phyloP scores from a whole-genome alignment of 1,139 yeast species.

The Kazachstania sp. region DNA sequence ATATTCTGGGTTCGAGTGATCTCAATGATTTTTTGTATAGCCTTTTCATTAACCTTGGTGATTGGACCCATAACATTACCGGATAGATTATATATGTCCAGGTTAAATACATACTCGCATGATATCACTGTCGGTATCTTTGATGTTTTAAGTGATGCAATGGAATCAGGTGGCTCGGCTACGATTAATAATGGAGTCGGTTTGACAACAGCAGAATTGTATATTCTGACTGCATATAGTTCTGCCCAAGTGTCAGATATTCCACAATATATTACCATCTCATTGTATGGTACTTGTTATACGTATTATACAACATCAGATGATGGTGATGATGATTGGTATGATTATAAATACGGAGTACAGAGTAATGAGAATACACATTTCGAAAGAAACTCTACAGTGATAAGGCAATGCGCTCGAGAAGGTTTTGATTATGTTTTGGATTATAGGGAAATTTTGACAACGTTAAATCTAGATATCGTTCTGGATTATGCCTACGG shows the following conservation, averaged over 20 bases:
- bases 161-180: slow-evolving; percentile 18
- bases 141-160: slow-evolving; percentile 16
- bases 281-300: slow-evolving; percentile 25
- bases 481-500: slow-evolving; percentile 28
- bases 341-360: neutral
- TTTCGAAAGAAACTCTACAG: slow-evolving; percentile 9
- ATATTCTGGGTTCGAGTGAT: slow-evolving; percentile 17
- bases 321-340: neutral
- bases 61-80: slow-evolving; percentile 21
- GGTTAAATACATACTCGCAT: slow-evolving; percentile 19
- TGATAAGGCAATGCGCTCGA: slow-evolving; percentile 11
- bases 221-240: slow-evolving; percentile 25
- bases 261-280: slow-evolving; percentile 23
- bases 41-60: slow-evolving; percentile 15
- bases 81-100: slow-evolving; percentile 16
- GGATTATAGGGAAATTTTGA: slow-evolving; percentile 23
- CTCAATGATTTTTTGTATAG: slow-evolving; percentile 16
- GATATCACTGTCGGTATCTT: slow-evolving; percentile 26
- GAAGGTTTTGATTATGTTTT: slow-evolving; percentile 19
- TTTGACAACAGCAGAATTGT: slow-evolving; percentile 27
- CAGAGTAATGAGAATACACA: neutral
- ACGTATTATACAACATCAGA: slow-evolving; percentile 8
- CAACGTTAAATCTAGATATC: slow-evolving; percentile 22
- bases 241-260: slow-evolving; percentile 18
- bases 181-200: slow-evolving; percentile 27